phyloP scores from a whole-genome alignment of 163 green algal species.

The Prototheca cutis region DNA sequence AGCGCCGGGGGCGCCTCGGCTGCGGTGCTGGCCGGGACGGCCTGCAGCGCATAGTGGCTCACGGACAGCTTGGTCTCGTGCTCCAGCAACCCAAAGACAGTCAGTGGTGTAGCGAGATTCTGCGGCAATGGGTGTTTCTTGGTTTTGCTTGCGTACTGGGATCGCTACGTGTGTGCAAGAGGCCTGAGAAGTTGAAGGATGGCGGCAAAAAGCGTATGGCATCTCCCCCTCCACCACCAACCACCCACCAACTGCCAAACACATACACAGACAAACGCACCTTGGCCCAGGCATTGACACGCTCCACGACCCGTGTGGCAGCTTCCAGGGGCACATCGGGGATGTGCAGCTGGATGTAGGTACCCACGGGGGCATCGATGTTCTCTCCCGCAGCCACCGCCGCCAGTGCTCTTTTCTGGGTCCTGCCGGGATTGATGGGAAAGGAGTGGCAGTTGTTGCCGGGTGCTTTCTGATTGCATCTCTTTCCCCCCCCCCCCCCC shows the following conservation, averaged over 20 bases:
- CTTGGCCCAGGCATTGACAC: slow-evolving; percentile 14
- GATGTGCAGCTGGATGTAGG: slow-evolving; percentile 50
- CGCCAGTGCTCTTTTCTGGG: slow-evolving; percentile 19
- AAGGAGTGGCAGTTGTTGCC: background rate
- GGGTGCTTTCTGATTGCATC: too few species aligned
- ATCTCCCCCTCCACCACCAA: background rate
- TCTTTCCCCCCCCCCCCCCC: too few species aligned
- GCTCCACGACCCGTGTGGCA: slow-evolving; percentile 29
- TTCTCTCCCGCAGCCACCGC: background rate
- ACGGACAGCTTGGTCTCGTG: slow-evolving; percentile 90
- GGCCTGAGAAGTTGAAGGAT: too few species aligned
- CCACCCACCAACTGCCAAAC: too few species aligned
- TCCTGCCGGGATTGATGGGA: slow-evolving; percentile 2
- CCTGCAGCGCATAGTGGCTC: slow-evolving; percentile 76
- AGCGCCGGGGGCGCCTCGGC: slow-evolving; percentile 50
- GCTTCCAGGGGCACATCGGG: slow-evolving; percentile 36
- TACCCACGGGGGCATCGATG: slow-evolving; percentile 26
- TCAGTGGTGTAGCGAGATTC: slow-evolving; percentile 31
- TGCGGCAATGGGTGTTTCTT: too few species aligned
- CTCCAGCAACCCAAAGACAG: slow-evolving; percentile 69
- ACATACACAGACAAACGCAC: too few species aligned
- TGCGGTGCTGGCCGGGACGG: too few species aligned
- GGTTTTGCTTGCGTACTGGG: too few species aligned
- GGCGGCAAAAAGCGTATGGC: too few species aligned
- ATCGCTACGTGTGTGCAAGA: too few species aligned